A percentile compares a stretch with the other conserved stretches of the same genome.
Conservation (phyloP, 129 eudicot species). For the Arctium lappa region DNA sequence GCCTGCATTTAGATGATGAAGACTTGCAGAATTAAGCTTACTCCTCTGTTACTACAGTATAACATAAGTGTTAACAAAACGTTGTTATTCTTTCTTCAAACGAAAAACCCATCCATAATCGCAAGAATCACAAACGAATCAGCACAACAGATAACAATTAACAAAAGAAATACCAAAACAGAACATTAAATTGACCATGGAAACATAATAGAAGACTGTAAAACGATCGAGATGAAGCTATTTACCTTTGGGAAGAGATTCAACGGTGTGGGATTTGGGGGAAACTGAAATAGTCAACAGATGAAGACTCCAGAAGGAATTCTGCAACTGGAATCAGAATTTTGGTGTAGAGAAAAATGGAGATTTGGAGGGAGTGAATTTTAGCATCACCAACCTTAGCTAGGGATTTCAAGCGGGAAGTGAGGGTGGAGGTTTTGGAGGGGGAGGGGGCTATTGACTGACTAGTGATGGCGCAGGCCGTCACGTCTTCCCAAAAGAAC, state of each 20-base stretch:
- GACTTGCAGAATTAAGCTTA: background rate
- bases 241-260: background rate
- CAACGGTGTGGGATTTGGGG: background rate
- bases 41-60: no score
- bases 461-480: background rate
- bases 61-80: background rate
- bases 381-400: background rate
- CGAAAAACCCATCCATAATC: background rate
- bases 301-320: background rate
- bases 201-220: background rate
- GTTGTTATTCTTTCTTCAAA: background rate
- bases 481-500: background rate
- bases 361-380: slow-evolving; percentile 2
- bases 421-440: background rate
- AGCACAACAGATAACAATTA: background rate
- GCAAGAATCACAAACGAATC: background rate
- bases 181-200: background rate
- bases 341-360: background rate
- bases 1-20: background rate
- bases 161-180: background rate
- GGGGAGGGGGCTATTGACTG: background rate
- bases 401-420: slow-evolving; percentile 25
- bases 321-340: background rate
- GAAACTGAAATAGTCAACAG: background rate
- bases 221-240: background rate